phyloP scores from a whole-genome alignment of 768 basidiomycete genomes.

The Xerocomus potaroensis region DNA sequence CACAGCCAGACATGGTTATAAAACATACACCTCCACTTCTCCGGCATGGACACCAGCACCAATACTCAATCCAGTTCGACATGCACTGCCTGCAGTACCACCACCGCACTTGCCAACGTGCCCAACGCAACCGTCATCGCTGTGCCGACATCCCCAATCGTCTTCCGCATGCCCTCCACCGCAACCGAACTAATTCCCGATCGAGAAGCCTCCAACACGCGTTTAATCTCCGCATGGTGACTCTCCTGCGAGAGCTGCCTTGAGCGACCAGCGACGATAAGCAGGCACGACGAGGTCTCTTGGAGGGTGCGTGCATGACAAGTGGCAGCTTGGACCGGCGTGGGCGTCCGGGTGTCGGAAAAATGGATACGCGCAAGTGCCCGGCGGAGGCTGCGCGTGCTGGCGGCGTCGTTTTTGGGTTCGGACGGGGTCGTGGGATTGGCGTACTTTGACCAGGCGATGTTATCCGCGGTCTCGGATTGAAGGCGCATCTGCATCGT shows the following conservation, averaged over 20 bases:
- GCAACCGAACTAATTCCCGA: background rate
- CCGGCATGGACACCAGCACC: too few species aligned
- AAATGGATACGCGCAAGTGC: constrained; percentile 63
- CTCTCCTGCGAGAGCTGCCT: constrained; percentile 65
- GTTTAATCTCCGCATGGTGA: constrained; percentile 64
- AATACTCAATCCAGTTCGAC: constrained; percentile 5
- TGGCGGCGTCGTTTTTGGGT: background rate
- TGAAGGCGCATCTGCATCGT: constrained; percentile 64
- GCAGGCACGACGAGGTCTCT: constrained; percentile 36
- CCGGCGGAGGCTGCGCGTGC: constrained; percentile 9
- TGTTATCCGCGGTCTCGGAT: constrained; percentile 81
- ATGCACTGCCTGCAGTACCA: constrained; percentile 65
- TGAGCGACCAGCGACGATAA: constrained; percentile 72
- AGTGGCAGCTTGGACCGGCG: constrained; percentile 56
- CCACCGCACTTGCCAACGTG: constrained; percentile 48
- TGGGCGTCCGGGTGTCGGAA: constrained; percentile 47
- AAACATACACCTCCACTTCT: too few species aligned
- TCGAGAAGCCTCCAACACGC: constrained; percentile 45
- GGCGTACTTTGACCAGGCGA: constrained; percentile 67
- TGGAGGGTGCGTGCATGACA: constrained; percentile 33
- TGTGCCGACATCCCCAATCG: constrained; percentile 84
- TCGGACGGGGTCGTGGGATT: constrained; percentile 11
- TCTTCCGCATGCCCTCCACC: constrained; percentile 52
- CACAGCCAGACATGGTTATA: too few species aligned
- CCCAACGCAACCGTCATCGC: constrained; percentile 58